Evolutionary conservation across 1,284 basidiomycete genomes (phyloP), one percentile per base, ranked within the genome.

Genomic region (Crocinoboletus sp.): DNA sequence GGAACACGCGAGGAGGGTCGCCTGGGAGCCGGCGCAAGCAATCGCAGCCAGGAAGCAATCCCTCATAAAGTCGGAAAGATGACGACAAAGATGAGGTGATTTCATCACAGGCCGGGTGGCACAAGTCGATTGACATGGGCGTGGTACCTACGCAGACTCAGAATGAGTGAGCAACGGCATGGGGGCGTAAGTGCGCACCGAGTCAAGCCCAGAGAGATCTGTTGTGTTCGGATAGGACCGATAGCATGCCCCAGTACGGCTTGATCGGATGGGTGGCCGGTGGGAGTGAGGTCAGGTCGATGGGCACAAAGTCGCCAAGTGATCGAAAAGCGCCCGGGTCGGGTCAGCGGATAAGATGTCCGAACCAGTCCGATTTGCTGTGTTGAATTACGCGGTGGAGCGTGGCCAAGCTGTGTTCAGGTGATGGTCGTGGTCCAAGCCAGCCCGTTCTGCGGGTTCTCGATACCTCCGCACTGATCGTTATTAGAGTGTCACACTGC

Each of bases 11-110:
- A 48, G 35, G 47, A 44, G 46, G 40, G 56, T 50, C 43, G 37
- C 63, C 60, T 66, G 63, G 62, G 59, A 63, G 37, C 15, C 63
- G 63, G 59, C 59, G 59, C 62, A 51, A 16, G 44, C 46, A 38
- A 15, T 23, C 40, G 10, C 41, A 41, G 36, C 24, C 32, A 39
- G 49, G 27, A 51, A 10, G 20, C 29, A 5, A 27, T 29, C 15
- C 22, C 35, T 19, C 37, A 47, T 6, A 35, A 17, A 23, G 20
- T 10, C n/a, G n/a, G 22, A 23, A 41, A 17, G 38, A 42, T 58
- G 48, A 60, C 58, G 46, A 51, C 47, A 57, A 28, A 13, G 38
- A 51, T 64, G 58, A 59, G 49, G 56, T 61, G 58, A 60, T 64
- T 38, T 28, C 46, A 45, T 45, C 38, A 48, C 36, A 46, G 36